A percentile compares a stretch with the other conserved stretches of the same genome.
Evolutionary conservation across 1,139 yeast species (phyloP).

Genomic region (Cylindricascospora bacillispora): DNA sequence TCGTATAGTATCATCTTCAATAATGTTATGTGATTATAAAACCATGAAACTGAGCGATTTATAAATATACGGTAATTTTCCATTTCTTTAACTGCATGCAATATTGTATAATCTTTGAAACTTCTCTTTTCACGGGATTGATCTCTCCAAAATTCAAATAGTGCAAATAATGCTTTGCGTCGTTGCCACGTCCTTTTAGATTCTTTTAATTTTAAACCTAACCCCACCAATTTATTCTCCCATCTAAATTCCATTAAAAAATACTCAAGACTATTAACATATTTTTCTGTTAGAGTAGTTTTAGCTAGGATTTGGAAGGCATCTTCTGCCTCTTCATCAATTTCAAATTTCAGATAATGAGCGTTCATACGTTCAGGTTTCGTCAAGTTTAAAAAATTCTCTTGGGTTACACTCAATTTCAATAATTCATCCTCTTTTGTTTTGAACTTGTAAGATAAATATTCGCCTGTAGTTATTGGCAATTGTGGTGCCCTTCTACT

Average conservation of each 20-base stretch:
- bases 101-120: constrained; percentile 18
- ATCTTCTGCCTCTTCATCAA: constrained; percentile 19
- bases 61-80: constrained; percentile 25
- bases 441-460: constrained; percentile 21
- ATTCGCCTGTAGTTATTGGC: constrained; percentile 23
- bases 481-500: constrained; percentile 14
- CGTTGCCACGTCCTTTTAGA: constrained; percentile 27
- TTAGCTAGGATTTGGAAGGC: constrained; percentile 18
- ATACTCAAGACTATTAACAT: constrained; percentile 24
- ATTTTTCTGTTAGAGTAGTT: constrained; percentile 23
- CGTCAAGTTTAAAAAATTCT: constrained; percentile 11
- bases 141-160: constrained; percentile 27
- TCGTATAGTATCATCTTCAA: constrained; percentile 25
- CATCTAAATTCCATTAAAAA: constrained; percentile 26
- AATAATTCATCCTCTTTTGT: constrained; percentile 21
- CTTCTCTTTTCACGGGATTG: constrained; percentile 24
- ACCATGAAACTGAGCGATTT: constrained; percentile 26
- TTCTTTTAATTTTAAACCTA: constrained; percentile 24
- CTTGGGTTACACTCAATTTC: constrained; percentile 10
- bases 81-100: constrained; percentile 27
- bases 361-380: constrained; percentile 22
- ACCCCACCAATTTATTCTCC: constrained; percentile 24
- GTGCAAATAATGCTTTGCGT: constrained; percentile 24
- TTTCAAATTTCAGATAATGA: constrained; percentile 17
- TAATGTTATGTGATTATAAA: constrained; percentile 25